Base-by-base conservation (phyloP, 345 rosid species). In the Salix suchowensis region DNA sequence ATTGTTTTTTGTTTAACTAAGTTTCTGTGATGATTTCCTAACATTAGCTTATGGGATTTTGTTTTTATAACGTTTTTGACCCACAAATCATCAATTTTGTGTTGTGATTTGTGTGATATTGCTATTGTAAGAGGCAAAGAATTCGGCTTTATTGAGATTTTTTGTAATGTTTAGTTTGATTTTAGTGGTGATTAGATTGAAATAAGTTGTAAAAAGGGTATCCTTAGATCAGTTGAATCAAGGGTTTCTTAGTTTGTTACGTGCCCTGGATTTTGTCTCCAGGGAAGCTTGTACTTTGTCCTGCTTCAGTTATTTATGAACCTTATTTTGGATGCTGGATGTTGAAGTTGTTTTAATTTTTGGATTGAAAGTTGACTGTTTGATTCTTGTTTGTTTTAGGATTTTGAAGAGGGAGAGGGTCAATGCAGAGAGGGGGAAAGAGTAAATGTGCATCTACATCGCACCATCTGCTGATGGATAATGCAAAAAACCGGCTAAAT, bases 401-500 rank as follows among this genome's bases (percentile, higher is more conserved):
- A 32, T 23, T 44, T 42, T 44, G 61, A 28, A 74, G 68, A 52
- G 39, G 74, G 55, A 30, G 46, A 52, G 60, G 65, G 13, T 10
- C 28, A 71, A 87, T 89, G 93, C 85, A 82, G 73, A 79, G 76
- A 74, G 76, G 71, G 70, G 77, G 80, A 71, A 87, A 87, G 89
- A 82, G 78, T 65, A 87, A 86, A 76, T 86, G 91, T 48, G 65
- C 81, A 9, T 82, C 92, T 62, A 68, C 81, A 32, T 81, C 92
- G 7, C 91, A 86, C 85, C 86, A 81, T 84, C 73, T 69, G 54
- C 67, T 92, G 82, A 73, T 83, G 79, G 96, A 88, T 78, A 92
- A 87, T 81, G 88, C 85, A 6, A 88, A 87, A 79, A 85, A 84
- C 72, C 67, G 91, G 83, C 77, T 90, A 37, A 79, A 80, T 75